phyloP scores from a whole-genome alignment of 192 early-diverging fungal species.

The Spizellomyces sp. region DNA sequence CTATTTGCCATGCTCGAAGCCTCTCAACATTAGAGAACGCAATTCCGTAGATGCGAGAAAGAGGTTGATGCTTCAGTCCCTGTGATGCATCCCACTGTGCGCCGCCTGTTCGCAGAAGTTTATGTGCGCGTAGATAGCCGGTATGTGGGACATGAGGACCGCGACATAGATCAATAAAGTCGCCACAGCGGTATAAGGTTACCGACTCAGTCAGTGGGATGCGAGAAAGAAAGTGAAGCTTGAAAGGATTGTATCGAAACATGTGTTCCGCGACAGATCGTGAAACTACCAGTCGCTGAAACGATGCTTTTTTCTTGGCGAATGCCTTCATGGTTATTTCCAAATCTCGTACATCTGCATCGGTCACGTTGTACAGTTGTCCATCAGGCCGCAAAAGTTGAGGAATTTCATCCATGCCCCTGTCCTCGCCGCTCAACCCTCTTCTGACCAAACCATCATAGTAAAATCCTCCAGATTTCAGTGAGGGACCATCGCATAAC shows the following conservation, averaged over 20 bases:
- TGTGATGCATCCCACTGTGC: conserved; percentile 62
- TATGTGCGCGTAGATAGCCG: conserved; percentile 56
- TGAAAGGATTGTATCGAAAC: conserved; percentile 76
- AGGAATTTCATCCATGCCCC: conserved; percentile 23
- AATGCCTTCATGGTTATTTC: conserved; percentile 54
- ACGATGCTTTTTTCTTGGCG: conserved; percentile 53
- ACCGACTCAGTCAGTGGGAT: conserved; percentile 52
- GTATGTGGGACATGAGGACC: conserved; percentile 79
- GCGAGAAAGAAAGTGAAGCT: conserved; percentile 63
- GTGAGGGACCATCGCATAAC: conserved; percentile 71
- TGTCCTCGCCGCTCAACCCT: conserved; percentile 23
- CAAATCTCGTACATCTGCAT: conserved; percentile 57
- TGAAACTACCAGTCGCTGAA: conserved; percentile 67
- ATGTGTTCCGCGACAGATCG: conserved; percentile 61
- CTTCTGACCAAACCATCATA: conserved; percentile 72
- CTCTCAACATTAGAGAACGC: conserved; percentile 60
- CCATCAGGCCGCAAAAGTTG: conserved; percentile 7
- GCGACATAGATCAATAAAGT: conserved; percentile 77
- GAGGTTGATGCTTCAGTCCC: conserved; percentile 16
- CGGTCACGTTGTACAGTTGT: conserved; percentile 46
- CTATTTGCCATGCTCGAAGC: conserved; percentile 56
- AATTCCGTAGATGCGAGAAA: conserved; percentile 76
- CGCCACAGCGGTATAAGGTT: conserved; percentile 68
- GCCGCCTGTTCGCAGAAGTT: conserved; percentile 57
- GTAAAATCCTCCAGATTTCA: conserved; percentile 75